Conservation (phyloP, 2,329 filamentous ascomycete species). For the Gremmenia infestans region DNA sequence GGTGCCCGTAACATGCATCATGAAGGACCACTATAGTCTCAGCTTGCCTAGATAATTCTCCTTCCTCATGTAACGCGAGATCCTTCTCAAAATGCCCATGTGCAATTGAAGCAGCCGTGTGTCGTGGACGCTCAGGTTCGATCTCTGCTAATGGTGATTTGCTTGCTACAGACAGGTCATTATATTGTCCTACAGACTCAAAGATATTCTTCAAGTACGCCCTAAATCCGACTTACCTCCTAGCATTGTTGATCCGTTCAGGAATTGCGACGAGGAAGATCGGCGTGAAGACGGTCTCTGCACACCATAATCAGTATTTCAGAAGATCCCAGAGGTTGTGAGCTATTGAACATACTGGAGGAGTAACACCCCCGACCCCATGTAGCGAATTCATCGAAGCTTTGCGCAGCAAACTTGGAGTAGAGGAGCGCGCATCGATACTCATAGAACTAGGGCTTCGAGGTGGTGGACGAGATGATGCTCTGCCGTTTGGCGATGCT, state of each 20-base stretch:
- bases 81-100: slow-evolving; percentile 30
- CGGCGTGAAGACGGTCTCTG: slow-evolving; percentile 35
- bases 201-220: background rate
- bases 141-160: slow-evolving; percentile 35
- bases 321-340: background rate
- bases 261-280: slow-evolving; percentile 40
- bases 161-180: background rate
- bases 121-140: slow-evolving; percentile 30
- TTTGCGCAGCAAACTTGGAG: slow-evolving; percentile 38
- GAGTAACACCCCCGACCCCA: slow-evolving; percentile 32
- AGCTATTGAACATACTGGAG: slow-evolving; percentile 18
- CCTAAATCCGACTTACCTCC: slow-evolving; percentile 21
- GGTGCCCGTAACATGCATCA: slow-evolving; percentile 92
- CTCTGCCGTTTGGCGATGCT: slow-evolving; percentile 22
- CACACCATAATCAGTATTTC: background rate
- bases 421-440: slow-evolving; percentile 35
- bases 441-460: slow-evolving; percentile 40
- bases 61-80: slow-evolving; percentile 24
- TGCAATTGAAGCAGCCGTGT: slow-evolving; percentile 44
- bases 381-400: slow-evolving; percentile 40
- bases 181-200: background rate
- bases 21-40: slow-evolving; percentile 82
- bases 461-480: slow-evolving; percentile 29
- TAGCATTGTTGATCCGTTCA: slow-evolving; percentile 31
- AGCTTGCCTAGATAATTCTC: slow-evolving; percentile 31